Conservation (phyloP, 495 filamentous ascomycete genomes). For the Copromyces sp. region DNA sequence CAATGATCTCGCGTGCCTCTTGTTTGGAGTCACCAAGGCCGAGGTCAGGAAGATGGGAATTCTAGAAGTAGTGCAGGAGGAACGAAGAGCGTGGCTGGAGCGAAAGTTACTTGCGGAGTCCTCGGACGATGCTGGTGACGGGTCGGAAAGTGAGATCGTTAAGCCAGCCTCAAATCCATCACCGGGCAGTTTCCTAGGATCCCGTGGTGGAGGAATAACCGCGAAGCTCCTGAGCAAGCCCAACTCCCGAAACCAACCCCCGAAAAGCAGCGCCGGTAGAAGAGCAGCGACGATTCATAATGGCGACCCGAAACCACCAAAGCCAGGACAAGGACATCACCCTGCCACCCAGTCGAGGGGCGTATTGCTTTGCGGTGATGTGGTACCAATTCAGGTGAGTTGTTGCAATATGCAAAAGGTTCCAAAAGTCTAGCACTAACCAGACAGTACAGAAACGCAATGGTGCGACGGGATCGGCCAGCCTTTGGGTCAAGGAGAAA, state of each 20-base stretch:
- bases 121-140: slow-evolving; percentile 31
- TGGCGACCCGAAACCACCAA: slow-evolving; percentile 53
- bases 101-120: slow-evolving; percentile 57
- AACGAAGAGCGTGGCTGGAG: slow-evolving; percentile 82
- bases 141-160: slow-evolving; percentile 32
- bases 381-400: slow-evolving; percentile 65
- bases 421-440: slow-evolving; percentile 1
- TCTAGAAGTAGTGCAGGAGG: slow-evolving; percentile 83
- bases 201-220: slow-evolving; percentile 66
- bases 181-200: slow-evolving; percentile 41
- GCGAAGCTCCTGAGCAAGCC: slow-evolving; percentile 81
- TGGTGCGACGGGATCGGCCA: slow-evolving; percentile 80
- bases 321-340: slow-evolving; percentile 43
- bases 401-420: not conserved
- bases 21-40: slow-evolving; percentile 90
- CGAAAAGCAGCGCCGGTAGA: slow-evolving; percentile 28
- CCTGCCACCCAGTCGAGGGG: slow-evolving; percentile 69
- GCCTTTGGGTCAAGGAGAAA: slow-evolving; percentile 98
- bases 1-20: slow-evolving; percentile 92
- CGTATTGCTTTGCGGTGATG: slow-evolving; percentile 89
- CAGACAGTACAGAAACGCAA: slow-evolving; percentile 66
- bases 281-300: slow-evolving; percentile 68
- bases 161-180: slow-evolving; percentile 37
- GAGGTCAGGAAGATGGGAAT: slow-evolving; percentile 94
- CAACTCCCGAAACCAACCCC: slow-evolving; percentile 51